Base-by-base conservation (phyloP, 73 alveolate genomes). In the Paramecium pentaurelia region DNA sequence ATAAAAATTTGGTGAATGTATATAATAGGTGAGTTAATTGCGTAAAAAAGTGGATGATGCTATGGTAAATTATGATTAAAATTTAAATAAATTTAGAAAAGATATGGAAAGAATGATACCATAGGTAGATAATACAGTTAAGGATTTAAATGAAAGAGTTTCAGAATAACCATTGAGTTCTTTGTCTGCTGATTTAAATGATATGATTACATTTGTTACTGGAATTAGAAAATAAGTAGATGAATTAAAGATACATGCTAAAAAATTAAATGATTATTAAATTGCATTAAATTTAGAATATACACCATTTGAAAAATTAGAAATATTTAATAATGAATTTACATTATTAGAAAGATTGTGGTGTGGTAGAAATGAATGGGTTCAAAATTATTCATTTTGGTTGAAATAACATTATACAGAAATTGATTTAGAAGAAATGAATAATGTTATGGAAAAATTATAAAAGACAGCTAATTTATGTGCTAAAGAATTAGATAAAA, bases 361-460 rank as follows among this genome's bases (percentile, higher is more conserved):
- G 99, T 68, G 86, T 38, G 98, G 98, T 16, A 88, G 97, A 47
- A 85, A 95, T 22, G 97, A 96, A 32, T 95, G 97, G 98, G 68
- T 87, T 27, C 75, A 77, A 8, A 93, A 92, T 37, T 95, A 93
- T 3, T 91, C 88, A 36, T 92, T 60, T 38, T 97, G 99, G 98
- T 58, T 71, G 18, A 58, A 68, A 51, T 92, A 96, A 10, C 92
- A 91, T 44, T 95, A 93, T 75, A 44, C 88, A 10, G 93, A 90
- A 60, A 96, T 97, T 32, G 95, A 97, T 83, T 95, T 95, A 58
- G 99, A 97, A 32, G 94, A 93, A 20, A 95, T 97, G 84, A 45
- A 88, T 4, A 92, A 94, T 80, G 54, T 93, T 16, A 95, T 97
- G 18, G 98, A 96, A 32, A 91, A 93, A 28, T 86, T 80, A 77